phyloP scores from a whole-genome alignment of 2,329 filamentous ascomycete species.

The Diaporthe amygdali region DNA sequence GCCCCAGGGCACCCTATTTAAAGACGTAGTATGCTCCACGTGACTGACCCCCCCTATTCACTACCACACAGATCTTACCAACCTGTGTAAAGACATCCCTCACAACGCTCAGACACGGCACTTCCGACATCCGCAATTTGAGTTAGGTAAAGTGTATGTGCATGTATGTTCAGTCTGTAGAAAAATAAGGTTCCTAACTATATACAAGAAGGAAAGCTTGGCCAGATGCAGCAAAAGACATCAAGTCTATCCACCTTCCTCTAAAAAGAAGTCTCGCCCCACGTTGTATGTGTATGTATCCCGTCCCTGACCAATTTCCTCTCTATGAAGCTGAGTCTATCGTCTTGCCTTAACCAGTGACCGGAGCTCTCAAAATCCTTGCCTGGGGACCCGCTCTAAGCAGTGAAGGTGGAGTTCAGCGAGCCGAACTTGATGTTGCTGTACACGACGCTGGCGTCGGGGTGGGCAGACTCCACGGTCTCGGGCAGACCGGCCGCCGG shows the following conservation, averaged over 20 bases:
- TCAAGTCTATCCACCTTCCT: constrained; percentile 12
- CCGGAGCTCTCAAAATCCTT: not conserved
- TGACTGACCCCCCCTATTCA: no score
- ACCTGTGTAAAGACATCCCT: no score
- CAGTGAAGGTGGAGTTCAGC: constrained; percentile 49
- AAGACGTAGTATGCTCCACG: no score
- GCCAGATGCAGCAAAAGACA: constrained; percentile 2
- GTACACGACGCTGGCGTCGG: constrained; percentile 50
- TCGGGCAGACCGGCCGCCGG: constrained; percentile 49
- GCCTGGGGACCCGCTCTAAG: constrained; percentile 19
- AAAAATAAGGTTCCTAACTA: not conserved
- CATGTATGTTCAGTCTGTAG: not conserved
- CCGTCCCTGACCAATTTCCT: not conserved
- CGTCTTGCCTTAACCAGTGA: not conserved
- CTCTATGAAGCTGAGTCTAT: constrained; percentile 11
- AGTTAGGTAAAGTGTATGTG: not conserved
- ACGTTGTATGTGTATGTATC: not conserved
- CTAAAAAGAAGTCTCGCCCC: not conserved
- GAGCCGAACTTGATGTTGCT: constrained; percentile 56
- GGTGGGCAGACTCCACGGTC: constrained; percentile 46
- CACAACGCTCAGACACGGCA: no score
- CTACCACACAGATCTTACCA: no score
- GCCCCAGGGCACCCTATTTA: no score
- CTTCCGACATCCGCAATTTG: not conserved
- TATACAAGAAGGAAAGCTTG: constrained; percentile 12